Evolutionary conservation across 768 basidiomycete genomes (phyloP).

Genomic region (Boletus huronensis): DNA sequence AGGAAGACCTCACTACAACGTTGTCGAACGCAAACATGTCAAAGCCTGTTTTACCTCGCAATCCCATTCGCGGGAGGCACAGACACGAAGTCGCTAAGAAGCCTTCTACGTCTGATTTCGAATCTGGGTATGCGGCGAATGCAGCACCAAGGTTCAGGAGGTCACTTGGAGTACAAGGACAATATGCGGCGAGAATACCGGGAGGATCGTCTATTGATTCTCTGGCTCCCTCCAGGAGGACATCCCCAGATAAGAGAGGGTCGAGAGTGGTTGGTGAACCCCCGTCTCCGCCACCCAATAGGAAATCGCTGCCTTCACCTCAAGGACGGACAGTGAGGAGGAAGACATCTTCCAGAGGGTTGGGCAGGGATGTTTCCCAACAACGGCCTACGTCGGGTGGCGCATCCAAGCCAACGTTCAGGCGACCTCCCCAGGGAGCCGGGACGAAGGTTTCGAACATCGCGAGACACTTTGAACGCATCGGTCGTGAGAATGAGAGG

Average conservation of each 20-base stretch:
- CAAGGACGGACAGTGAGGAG: slow-evolving; percentile 38
- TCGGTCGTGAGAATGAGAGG: slow-evolving; percentile 70
- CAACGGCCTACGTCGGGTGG: slow-evolving; percentile 42
- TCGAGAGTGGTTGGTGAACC: slow-evolving; percentile 37
- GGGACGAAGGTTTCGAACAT: slow-evolving; percentile 83
- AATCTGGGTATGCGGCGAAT: slow-evolving; percentile 90
- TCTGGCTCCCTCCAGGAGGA: slow-evolving; percentile 55
- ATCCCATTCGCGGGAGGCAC: slow-evolving; percentile 46
- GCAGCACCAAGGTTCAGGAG: slow-evolving; percentile 76
- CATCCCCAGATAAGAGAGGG: slow-evolving; percentile 71
- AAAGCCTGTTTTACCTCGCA: slow-evolving; percentile 31
- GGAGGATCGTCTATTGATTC: slow-evolving; percentile 50
- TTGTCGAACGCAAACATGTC: slow-evolving; percentile 18
- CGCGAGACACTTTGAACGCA: slow-evolving; percentile 85
- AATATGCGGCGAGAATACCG: slow-evolving; percentile 49
- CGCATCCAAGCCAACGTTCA: slow-evolving; percentile 48
- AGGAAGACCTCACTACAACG: slow-evolving; percentile 47
- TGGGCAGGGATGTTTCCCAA: slow-evolving; percentile 36
- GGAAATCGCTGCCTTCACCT: slow-evolving; percentile 27
- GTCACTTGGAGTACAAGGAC: slow-evolving; percentile 32
- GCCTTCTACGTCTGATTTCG: slow-evolving; percentile 78
- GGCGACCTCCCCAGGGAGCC: slow-evolving; percentile 45
- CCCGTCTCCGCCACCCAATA: slow-evolving; percentile 21
- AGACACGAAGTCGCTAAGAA: slow-evolving; percentile 45
- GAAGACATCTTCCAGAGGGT: slow-evolving; percentile 30